Evolutionary conservation across 2,329 filamentous ascomycete genomes (phyloP).

Genomic region (Pseudonectria buxi): DNA sequence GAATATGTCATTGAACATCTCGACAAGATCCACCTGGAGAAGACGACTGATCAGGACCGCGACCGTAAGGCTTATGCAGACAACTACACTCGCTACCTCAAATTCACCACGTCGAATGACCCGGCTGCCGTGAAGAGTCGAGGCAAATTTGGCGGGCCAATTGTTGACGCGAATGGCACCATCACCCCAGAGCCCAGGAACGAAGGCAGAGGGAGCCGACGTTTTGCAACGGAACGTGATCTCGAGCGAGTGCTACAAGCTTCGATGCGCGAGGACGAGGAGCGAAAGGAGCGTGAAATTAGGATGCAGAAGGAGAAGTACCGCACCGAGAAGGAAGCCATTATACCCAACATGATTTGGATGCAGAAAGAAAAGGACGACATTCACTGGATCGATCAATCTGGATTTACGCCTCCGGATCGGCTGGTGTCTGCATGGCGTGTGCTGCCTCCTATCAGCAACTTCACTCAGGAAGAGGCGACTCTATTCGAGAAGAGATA

Average conservation of each 20-base stretch:
- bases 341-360: conserved; percentile 64
- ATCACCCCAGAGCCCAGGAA: conserved; percentile 47
- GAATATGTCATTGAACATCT: conserved; percentile 42
- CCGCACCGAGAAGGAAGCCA: conserved; percentile 70
- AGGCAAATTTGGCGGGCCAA: conserved; percentile 43
- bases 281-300: conserved; percentile 60
- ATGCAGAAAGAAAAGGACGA: conserved; percentile 52
- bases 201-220: conserved; percentile 49
- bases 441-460: conserved; percentile 64
- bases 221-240: conserved; percentile 66
- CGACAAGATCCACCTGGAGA: conserved; percentile 32
- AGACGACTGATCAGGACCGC: conserved; percentile 31
- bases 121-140: conserved; percentile 48
- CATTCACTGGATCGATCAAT: conserved; percentile 56
- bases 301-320: conserved; percentile 61
- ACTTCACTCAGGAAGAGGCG: conserved; percentile 66
- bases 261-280: conserved; percentile 64
- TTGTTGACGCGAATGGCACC: conserved; percentile 27
- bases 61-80: conserved; percentile 36
- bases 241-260: conserved; percentile 65
- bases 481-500: conserved; percentile 68
- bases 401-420: conserved; percentile 57
- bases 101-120: conserved; percentile 50
- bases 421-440: conserved; percentile 64
- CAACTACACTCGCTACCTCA: conserved; percentile 46